Conservation (phyloP, 441 rosid species). For the Populus trichocarpa region DNA sequence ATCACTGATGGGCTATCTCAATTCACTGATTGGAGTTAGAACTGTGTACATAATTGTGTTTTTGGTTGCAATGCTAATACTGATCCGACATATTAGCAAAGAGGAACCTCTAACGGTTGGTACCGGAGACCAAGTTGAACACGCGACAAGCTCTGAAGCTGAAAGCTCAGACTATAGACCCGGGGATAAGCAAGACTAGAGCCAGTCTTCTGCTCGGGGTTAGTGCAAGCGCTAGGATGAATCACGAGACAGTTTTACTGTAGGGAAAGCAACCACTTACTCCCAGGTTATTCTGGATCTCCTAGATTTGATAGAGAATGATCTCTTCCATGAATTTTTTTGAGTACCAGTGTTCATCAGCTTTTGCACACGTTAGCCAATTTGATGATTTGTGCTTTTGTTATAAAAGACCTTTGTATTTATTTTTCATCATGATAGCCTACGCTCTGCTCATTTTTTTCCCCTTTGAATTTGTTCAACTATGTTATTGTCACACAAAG, state of each 20-base stretch:
- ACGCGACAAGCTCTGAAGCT: constrained; percentile 31
- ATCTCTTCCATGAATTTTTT: neutral
- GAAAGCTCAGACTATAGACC: constrained; percentile 40
- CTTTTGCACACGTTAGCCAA: neutral
- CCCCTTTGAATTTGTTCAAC: neutral
- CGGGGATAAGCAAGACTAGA: constrained; percentile 68
- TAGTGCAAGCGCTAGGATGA: neutral
- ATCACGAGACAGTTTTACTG: neutral
- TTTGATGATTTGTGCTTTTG: neutral
- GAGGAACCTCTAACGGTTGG: constrained; percentile 63
- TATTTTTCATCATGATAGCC: neutral
- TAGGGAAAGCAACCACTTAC: neutral
- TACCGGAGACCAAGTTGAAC: constrained; percentile 31
- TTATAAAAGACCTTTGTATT: neutral
- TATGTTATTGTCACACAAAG: neutral
- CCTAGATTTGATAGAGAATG: neutral
- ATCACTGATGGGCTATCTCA: constrained; percentile 61
- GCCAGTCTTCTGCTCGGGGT: constrained; percentile 12
- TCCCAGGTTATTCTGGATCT: neutral
- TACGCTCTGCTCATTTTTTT: neutral
- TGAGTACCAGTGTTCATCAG: neutral
- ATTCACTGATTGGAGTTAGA: constrained; percentile 59
- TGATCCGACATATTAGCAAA: constrained; percentile 45
- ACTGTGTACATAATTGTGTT: constrained; percentile 58
- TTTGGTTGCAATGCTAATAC: constrained; percentile 59